phyloP scores from a whole-genome alignment of 305 asterid species.

The Rubia peregrina region DNA sequence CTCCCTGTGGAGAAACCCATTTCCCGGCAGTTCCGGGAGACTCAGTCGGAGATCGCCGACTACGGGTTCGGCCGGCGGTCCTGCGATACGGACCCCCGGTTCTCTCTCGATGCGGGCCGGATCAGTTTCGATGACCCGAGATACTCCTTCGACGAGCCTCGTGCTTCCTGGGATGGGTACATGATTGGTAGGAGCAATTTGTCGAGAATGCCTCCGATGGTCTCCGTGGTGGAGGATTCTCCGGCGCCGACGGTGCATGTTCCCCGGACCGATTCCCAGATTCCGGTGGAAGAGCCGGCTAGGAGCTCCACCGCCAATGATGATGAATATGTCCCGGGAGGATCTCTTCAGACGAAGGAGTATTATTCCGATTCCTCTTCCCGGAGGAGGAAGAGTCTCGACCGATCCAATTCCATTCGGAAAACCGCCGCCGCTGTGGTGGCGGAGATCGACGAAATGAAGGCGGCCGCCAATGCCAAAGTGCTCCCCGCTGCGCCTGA shows the following conservation, averaged over 20 bases:
- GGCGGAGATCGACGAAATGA: conserved; percentile 75
- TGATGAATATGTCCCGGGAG: conserved; percentile 60
- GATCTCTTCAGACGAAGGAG: conserved; percentile 73
- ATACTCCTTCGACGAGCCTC: conserved; percentile 85
- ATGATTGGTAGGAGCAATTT: conserved; percentile 52
- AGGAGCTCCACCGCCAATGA: conserved; percentile 24
- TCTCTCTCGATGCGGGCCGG: conserved; percentile 82
- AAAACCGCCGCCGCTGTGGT: conserved; percentile 80
- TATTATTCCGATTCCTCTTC: conserved; percentile 76
- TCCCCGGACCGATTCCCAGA: conserved; percentile 55
- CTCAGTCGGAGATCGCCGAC: conserved; percentile 91
- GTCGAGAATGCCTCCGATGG: conserved; percentile 73
- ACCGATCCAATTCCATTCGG: conserved; percentile 80
- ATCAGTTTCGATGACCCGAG: conserved; percentile 84
- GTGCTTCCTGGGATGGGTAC: conserved; percentile 93
- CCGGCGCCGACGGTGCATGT: conserved; percentile 46
- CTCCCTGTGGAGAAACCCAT: conserved; percentile 75
- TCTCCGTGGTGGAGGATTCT: conserved; percentile 73
- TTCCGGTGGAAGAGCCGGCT: conserved; percentile 62
- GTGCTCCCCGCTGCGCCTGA: conserved; percentile 51
- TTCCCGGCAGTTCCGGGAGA: conserved; percentile 64
- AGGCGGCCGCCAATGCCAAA: conserved; percentile 49
- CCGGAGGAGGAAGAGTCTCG: conserved; percentile 86
- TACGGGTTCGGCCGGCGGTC: conserved; percentile 90
- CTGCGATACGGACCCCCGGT: conserved; percentile 80